phyloP scores from a whole-genome alignment of 495 filamentous ascomycete species.

The Darksidea phi region DNA sequence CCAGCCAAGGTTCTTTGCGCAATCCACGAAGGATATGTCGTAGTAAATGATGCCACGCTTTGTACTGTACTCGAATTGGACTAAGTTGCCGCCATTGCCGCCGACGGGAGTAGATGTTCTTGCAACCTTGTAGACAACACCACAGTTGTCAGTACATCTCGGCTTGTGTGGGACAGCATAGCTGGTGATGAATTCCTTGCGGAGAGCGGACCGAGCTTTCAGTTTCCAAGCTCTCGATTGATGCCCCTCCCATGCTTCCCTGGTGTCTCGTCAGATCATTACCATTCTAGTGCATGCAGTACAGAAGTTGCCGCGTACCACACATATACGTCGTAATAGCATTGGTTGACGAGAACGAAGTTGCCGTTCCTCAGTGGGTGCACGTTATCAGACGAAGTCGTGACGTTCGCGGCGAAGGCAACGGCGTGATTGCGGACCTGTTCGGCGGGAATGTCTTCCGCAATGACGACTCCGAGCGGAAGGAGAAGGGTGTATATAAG shows the following conservation, averaged over 20 bases:
- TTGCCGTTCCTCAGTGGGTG: neutral
- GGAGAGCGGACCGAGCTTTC: neutral
- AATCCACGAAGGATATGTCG: conserved; percentile 27
- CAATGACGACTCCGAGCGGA: too few species aligned
- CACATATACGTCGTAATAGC: conserved; percentile 15
- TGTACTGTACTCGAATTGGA: conserved; percentile 23
- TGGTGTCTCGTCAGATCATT: neutral
- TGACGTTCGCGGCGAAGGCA: too few species aligned
- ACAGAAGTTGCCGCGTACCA: neutral
- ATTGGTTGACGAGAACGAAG: conserved; percentile 10
- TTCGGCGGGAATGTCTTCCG: too few species aligned
- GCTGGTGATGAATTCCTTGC: neutral
- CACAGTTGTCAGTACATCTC: conserved; percentile 5
- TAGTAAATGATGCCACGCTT: conserved; percentile 11
- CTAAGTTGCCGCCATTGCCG: neutral
- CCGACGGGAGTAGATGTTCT: neutral
- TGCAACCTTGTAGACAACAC: conserved; percentile 12
- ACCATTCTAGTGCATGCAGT: neutral
- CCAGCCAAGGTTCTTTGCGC: neutral
- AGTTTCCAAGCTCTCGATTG: neutral
- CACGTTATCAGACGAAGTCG: too few species aligned
- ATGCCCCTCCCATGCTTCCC: neutral
- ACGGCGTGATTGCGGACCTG: too few species aligned
- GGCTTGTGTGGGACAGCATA: neutral
- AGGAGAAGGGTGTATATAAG: too few species aligned